Conservation (phyloP, 73 alveolate genomes). For the Paramecium primaurelia region DNA sequence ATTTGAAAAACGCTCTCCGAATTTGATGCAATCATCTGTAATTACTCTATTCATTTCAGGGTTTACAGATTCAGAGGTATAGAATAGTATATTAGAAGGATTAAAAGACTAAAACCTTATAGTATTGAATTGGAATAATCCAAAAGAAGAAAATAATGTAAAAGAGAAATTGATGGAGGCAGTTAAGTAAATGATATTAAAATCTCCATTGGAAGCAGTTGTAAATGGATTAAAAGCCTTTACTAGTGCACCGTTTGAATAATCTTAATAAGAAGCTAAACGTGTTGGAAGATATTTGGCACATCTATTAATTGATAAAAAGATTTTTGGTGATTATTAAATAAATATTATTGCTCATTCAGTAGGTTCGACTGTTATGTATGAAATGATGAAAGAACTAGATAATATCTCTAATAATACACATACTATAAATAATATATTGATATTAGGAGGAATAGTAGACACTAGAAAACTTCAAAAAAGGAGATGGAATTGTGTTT, state of each 20-base stretch:
- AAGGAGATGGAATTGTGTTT: conserved; percentile 27
- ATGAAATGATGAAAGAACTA: neutral
- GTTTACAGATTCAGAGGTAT: neutral
- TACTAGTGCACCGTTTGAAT: neutral
- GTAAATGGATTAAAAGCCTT: neutral
- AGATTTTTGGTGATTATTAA: neutral
- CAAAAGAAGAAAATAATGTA: neutral
- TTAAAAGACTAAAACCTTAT: neutral
- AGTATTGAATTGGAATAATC: neutral
- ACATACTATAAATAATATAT: neutral
- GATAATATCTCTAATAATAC: neutral
- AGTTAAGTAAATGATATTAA: neutral
- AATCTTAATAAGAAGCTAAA: neutral
- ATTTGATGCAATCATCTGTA: neutral
- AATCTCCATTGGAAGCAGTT: neutral
- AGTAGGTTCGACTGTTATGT: neutral
- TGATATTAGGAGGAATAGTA: conserved; percentile 4
- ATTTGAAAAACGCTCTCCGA: neutral
- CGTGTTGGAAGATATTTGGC: neutral
- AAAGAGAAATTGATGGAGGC: neutral
- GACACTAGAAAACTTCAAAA: neutral
- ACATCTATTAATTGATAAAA: neutral
- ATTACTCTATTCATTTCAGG: neutral
- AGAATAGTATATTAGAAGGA: neutral
- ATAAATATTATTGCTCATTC: neutral